Percentiles rank a stretch among this genome's conserved stretches.
These are phyloP conservation scores for Nissolia schottii DNA, from an alignment of 306 rosid species.

Conservation along the genomic window DNA sequence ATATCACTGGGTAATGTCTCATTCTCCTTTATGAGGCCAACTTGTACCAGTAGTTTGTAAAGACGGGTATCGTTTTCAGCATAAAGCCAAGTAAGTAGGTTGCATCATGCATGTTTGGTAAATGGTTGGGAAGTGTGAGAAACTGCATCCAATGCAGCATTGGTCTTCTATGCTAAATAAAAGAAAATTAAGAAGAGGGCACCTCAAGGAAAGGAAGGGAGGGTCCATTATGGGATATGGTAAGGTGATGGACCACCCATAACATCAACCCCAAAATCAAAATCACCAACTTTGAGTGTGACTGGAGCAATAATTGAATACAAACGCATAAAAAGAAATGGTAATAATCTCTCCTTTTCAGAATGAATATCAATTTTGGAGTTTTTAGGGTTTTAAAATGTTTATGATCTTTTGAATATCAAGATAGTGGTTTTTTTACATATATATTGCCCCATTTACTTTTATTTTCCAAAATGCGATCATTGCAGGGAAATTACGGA, in stretches of 20 bases:
- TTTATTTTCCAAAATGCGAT: no score
- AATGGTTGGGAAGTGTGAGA: slow-evolving; percentile 12
- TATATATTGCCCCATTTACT: no score
- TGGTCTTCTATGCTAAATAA: not conserved
- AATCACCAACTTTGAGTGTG: slow-evolving; percentile 6
- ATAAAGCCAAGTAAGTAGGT: not conserved
- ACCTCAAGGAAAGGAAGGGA: not conserved
- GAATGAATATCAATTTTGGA: no score
- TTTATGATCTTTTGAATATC: no score
- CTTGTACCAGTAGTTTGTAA: not conserved
- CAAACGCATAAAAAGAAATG: not conserved
- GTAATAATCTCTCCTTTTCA: no score
- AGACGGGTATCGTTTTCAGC: slow-evolving; percentile 25
- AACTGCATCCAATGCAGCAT: slow-evolving; percentile 13
- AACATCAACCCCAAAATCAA: not conserved
- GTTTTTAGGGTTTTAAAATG: no score
- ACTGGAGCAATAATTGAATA: not conserved
- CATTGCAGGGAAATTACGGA: no score
- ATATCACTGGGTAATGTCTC: not conserved
- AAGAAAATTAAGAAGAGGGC: not conserved
- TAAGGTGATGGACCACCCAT: slow-evolving; percentile 19
- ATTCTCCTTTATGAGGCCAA: not conserved
- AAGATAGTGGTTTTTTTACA: no score
- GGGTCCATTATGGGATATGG: not conserved
- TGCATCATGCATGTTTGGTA: not conserved